Base-by-base conservation (phyloP, 2,329 filamentous ascomycete genomes). In the Neopestalotiopsis clavispora region DNA sequence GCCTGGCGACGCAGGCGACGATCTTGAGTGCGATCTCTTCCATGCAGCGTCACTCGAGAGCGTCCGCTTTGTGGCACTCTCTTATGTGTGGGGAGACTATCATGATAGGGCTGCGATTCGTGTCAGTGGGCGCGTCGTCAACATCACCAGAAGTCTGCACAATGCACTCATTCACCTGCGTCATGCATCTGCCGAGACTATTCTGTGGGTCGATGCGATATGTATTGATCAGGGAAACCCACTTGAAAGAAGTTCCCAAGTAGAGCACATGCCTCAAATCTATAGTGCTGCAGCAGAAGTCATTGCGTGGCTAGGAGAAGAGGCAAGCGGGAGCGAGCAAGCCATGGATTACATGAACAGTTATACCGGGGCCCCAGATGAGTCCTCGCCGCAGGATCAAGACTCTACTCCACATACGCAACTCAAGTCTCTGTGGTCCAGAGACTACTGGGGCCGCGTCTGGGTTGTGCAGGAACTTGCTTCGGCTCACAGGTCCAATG, bases 11-110 rank as follows among this genome's bases (percentile, higher is more conserved):
- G 61, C 17, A 9, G 61, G 38, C 4, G 38, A 64, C 42, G 14
- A 34, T 52, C 10, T 64, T 30, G 40, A 64, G 38, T 64, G 61
- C 38, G 61, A 64, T 17, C 61, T 64, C 40, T 64, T 64, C 61
- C 32, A 45, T 38, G 40, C 38, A 34, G 7, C 61, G 38, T 64
- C 40, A 13, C 9, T n/a, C 10, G 38, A 52, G 6, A 14, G 61
- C 40, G n/a, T 28, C n/a, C 61, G 13, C 13, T 64, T 64, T 7
- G 4, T 28, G 9, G 61, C 61, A 10, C 61, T 64, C 23, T 64
- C 61, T 17, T 64, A 64, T 32, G 38, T 30, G 1, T 64, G 61
- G 61, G 61, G 61, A 2, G 28, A 49, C 34, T 49, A 45, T 20
- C 7, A 49, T 20, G 61, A 64, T 38, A 45, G 10, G 38, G 14